Percentiles rank a stretch among this genome's conserved stretches.
Evolutionary conservation across 176 grass and related monocot species (phyloP).

Genomic region (Oryza officinalis): DNA sequence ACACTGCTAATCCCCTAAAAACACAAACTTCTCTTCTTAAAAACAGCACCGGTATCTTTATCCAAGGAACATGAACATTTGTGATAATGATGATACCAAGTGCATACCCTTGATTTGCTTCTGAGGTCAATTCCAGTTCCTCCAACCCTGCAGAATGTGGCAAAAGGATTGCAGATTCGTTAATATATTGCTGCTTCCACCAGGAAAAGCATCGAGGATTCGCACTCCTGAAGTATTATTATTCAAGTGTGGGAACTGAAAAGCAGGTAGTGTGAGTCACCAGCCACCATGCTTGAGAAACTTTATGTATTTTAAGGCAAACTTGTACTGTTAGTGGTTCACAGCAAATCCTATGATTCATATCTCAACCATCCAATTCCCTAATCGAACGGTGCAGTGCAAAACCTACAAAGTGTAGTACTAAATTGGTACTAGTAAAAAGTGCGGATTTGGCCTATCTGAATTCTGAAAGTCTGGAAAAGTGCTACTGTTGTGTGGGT

Average conservation of each 20-base stretch:
- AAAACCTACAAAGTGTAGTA: background rate
- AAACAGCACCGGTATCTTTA: background rate
- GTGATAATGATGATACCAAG: background rate
- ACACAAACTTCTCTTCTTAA: background rate
- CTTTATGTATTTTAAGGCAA: background rate
- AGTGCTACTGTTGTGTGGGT: background rate
- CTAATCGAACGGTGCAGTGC: background rate
- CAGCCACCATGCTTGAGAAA: background rate
- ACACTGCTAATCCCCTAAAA: conserved; percentile 11
- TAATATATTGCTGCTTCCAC: conserved; percentile 6
- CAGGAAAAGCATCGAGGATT: background rate
- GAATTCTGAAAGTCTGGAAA: background rate
- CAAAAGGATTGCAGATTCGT: conserved; percentile 5
- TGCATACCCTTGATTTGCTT: conserved; percentile 95
- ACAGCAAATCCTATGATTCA: background rate
- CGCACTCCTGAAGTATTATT: background rate
- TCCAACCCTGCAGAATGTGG: conserved; percentile 70
- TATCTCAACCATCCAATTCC: background rate
- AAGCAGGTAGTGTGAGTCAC: conserved; percentile 18
- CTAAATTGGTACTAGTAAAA: background rate
- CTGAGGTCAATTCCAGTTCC: conserved; percentile 91
- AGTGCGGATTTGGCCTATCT: background rate
- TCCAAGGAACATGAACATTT: background rate
- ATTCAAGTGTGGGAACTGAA: conserved; percentile 34
- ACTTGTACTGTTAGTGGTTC: background rate